Conservation (phyloP, 495 filamentous ascomycete genomes). For the Xylaria longipes region DNA sequence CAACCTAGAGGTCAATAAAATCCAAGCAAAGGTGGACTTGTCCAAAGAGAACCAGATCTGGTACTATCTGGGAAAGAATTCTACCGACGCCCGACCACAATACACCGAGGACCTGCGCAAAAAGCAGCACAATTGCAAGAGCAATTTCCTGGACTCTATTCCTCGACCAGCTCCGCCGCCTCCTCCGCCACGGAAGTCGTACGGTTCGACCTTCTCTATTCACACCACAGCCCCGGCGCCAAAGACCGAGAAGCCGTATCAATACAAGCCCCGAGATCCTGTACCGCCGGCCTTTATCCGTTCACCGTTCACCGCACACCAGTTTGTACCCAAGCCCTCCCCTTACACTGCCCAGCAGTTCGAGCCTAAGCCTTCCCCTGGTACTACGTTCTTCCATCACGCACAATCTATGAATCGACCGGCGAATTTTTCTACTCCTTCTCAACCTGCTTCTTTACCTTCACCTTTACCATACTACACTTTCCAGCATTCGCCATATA, state of each 20-base stretch:
- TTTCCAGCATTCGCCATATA: slow-evolving; percentile 25
- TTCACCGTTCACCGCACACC: slow-evolving; percentile 48
- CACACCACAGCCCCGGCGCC: slow-evolving; percentile 33
- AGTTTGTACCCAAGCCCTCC: slow-evolving; percentile 43
- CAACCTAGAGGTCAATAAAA: slow-evolving; percentile 45
- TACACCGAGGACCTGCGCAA: slow-evolving; percentile 83
- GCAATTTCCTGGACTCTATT: slow-evolving; percentile 68
- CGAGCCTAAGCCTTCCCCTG: slow-evolving; percentile 25
- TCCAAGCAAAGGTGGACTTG: slow-evolving; percentile 68
- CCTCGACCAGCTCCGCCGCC: slow-evolving; percentile 53
- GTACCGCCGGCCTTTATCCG: slow-evolving; percentile 39
- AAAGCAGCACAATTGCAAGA: slow-evolving; percentile 59
- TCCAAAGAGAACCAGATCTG: slow-evolving; percentile 75
- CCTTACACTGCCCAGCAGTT: slow-evolving; percentile 34
- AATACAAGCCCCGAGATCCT: slow-evolving; percentile 59
- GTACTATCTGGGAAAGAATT: slow-evolving; percentile 86
- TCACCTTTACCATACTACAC: slow-evolving; percentile 20
- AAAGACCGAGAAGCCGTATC: slow-evolving; percentile 56
- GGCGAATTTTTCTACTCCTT: slow-evolving; percentile 14
- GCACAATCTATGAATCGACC: slow-evolving; percentile 15
- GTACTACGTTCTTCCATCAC: slow-evolving; percentile 27
- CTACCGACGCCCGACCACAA: slow-evolving; percentile 90
- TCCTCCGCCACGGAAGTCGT: slow-evolving; percentile 39
- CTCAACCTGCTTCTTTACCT: slow-evolving; percentile 11
- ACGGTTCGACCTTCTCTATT: slow-evolving; percentile 40